Conservation (phyloP, 176 grass and related monocot genomes). For the Metroxylon sagu region DNA sequence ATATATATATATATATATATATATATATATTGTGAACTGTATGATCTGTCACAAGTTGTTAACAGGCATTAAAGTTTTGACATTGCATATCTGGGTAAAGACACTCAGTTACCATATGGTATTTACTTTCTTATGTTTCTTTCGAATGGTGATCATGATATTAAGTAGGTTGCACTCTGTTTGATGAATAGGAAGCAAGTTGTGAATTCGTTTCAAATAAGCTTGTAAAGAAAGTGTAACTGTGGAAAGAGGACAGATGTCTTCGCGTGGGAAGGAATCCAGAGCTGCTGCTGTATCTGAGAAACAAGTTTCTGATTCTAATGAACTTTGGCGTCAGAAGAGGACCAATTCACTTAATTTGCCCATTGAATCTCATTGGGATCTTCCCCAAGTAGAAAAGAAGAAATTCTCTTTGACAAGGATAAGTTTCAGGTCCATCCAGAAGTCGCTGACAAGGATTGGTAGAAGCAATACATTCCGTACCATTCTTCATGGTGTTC, state of each 20-base stretch:
- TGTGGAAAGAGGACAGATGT: background rate
- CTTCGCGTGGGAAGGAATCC: background rate
- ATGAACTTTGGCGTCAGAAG: background rate
- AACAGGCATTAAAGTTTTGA: too few species aligned
- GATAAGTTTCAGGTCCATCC: constrained; percentile 46
- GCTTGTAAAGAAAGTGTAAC: too few species aligned
- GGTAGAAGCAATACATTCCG: constrained; percentile 42
- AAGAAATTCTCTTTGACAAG: constrained; percentile 32
- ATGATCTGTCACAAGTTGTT: too few species aligned
- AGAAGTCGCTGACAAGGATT: constrained; percentile 43
- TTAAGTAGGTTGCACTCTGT: too few species aligned
- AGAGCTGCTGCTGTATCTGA: background rate
- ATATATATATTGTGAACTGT: too few species aligned
- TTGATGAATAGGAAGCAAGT: too few species aligned
- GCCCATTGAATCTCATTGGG: constrained; percentile 46
- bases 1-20: too few species aligned
- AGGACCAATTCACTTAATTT: constrained; percentile 10
- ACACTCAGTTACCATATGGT: too few species aligned
- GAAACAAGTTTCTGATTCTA: background rate
- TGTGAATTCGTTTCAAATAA: too few species aligned
- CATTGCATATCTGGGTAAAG: too few species aligned
- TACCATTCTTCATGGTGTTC: constrained; percentile 28
- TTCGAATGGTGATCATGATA: too few species aligned
- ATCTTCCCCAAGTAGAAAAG: constrained; percentile 23
- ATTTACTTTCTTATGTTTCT: too few species aligned